Evolutionary conservation across 108 stramenopile species (phyloP).

Genomic region (Hondaea fermentalgiana): DNA sequence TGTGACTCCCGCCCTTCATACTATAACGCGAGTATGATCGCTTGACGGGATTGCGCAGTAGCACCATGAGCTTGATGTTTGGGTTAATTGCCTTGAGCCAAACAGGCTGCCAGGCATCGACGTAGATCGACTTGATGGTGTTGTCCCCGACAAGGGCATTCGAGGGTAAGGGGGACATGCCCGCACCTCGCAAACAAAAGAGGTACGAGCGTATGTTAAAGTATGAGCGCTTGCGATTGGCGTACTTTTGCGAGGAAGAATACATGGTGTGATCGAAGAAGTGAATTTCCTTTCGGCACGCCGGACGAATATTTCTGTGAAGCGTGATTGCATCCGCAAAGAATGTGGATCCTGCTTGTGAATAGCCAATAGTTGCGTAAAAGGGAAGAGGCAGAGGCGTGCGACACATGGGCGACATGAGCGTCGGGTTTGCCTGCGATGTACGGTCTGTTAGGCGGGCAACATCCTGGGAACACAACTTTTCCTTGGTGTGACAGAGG

Average conservation of each 20-base stretch:
- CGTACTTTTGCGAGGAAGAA: no score
- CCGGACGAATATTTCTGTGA: background rate
- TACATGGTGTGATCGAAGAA: background rate
- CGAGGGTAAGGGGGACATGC: no score
- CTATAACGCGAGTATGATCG: background rate
- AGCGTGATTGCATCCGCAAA: background rate
- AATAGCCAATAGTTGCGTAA: background rate
- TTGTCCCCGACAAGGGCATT: background rate
- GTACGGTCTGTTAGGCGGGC: background rate
- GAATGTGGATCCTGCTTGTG: background rate
- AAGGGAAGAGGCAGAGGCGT: background rate
- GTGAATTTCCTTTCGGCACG: background rate
- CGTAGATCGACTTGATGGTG: background rate
- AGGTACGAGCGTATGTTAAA: background rate
- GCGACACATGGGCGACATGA: background rate
- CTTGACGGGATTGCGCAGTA: background rate
- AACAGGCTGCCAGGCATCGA: background rate
- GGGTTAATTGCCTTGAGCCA: background rate
- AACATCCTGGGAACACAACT: background rate
- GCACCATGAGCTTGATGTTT: background rate
- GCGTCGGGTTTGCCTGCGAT: background rate
- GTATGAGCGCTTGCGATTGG: background rate
- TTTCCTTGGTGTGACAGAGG: background rate
- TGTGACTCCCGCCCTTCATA: background rate
- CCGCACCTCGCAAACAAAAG: background rate